Conservation (phyloP, 495 filamentous ascomycete species). For the Aspergillus sparsus region DNA sequence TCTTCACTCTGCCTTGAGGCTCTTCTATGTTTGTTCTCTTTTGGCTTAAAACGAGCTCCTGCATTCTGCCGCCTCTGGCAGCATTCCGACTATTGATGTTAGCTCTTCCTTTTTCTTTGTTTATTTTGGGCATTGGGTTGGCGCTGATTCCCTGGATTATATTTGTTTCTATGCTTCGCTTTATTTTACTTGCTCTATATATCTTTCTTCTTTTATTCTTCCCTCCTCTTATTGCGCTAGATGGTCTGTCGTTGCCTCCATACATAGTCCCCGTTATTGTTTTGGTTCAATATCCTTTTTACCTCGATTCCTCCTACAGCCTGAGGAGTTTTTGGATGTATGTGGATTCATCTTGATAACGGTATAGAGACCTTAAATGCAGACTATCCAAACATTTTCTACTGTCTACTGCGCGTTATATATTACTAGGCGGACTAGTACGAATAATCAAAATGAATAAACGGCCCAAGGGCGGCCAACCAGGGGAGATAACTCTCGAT, state of each 20-base stretch:
- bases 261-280: conserved; percentile 4
- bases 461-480: too few relatives aligned
- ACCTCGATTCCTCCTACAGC: conserved; percentile 7
- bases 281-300: conserved; percentile 1
- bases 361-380: background rate
- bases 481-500: too few relatives aligned
- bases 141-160: conserved; percentile 18
- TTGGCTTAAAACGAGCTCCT: conserved; percentile 12
- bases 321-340: conserved; percentile 9
- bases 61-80: conserved; percentile 11
- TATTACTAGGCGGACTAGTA: too few relatives aligned
- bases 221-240: background rate
- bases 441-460: too few relatives aligned
- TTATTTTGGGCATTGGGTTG: conserved; percentile 22
- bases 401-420: too few relatives aligned
- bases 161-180: conserved; percentile 10
- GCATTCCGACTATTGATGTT: background rate
- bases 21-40: conserved; percentile 15
- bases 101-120: conserved; percentile 1
- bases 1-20: conserved; percentile 1
- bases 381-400: background rate
- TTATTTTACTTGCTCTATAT: conserved; percentile 6
- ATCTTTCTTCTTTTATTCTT: conserved; percentile 1
- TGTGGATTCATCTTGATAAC: background rate
- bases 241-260: background rate